A percentile compares a stretch with the other conserved stretches of the same genome.
phyloP scores from a whole-genome alignment of 1,139 yeast species.

The Candida tropicalis region DNA sequence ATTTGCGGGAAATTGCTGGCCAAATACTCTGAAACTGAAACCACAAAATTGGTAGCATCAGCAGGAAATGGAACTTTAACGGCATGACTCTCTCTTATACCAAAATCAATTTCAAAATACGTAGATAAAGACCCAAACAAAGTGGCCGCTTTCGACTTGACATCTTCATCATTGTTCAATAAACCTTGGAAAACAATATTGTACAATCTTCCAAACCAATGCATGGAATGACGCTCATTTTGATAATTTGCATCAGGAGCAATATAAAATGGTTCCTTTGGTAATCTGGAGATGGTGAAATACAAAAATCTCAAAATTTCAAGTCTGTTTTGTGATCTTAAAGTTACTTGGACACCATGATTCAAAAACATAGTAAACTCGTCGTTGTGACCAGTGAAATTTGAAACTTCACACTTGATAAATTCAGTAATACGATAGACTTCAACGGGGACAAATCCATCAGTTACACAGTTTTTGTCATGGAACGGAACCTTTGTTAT shows the following conservation, averaged over 20 bases:
- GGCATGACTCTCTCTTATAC: constrained; percentile 58
- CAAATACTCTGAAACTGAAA: constrained; percentile 58
- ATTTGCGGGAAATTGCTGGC: constrained; percentile 60
- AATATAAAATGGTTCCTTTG: constrained; percentile 25
- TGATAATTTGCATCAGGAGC: constrained; percentile 26
- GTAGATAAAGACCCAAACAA: constrained; percentile 65
- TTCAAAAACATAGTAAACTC: constrained; percentile 60
- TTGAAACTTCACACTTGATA: constrained; percentile 54
- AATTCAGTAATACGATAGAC: constrained; percentile 54
- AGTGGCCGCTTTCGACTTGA: constrained; percentile 65
- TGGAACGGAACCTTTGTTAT: constrained; percentile 28
- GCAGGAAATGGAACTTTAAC: constrained; percentile 73
- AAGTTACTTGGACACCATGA: constrained; percentile 47
- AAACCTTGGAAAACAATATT: constrained; percentile 71
- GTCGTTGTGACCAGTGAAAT: constrained; percentile 43
- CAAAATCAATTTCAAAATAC: constrained; percentile 63
- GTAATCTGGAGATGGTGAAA: constrained; percentile 60
- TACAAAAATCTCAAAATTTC: constrained; percentile 72
- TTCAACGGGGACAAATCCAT: constrained; percentile 52
- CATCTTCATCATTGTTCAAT: constrained; percentile 57
- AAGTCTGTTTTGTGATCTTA: constrained; percentile 61
- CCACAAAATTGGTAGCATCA: constrained; percentile 66
- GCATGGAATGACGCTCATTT: constrained; percentile 25
- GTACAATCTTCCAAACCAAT: constrained; percentile 61
- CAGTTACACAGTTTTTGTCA: constrained; percentile 26